Percentiles rank a stretch among this genome's conserved stretches.
These are phyloP conservation scores for Adansonia grandidieri DNA, from an alignment of 441 rosid species.

Conservation along the genomic window DNA sequence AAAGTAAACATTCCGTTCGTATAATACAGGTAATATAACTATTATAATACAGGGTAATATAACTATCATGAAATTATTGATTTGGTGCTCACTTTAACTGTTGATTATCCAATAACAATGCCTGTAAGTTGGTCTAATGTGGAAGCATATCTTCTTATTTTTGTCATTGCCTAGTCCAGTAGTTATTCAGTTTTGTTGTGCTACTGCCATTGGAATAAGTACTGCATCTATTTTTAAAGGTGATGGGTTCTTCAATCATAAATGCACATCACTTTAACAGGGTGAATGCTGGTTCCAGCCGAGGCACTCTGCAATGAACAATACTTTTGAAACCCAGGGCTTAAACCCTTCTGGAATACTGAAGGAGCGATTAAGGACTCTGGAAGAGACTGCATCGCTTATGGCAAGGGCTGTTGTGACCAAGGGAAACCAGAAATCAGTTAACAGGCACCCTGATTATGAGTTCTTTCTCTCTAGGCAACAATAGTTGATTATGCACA, in stretches of 20 bases:
- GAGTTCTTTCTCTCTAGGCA: conserved; percentile 57
- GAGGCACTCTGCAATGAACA: conserved; percentile 34
- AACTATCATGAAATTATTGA: not conserved
- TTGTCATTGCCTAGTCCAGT: not conserved
- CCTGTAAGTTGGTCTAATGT: not conserved
- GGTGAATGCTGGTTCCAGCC: conserved; percentile 61
- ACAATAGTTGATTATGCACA: conserved; percentile 18
- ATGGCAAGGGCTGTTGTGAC: conserved; percentile 56
- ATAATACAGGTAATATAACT: not conserved
- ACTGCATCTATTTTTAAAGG: not conserved
- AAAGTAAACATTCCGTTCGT: not conserved
- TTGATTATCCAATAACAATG: not conserved
- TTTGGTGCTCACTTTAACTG: not conserved
- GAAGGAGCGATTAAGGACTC: conserved; percentile 51
- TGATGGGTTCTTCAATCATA: not conserved
- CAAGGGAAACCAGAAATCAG: conserved; percentile 39
- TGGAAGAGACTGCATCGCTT: conserved; percentile 51
- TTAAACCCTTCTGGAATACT: conserved; percentile 41
- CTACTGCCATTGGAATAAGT: not conserved
- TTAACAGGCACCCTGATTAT: conserved; percentile 56
- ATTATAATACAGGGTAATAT: not conserved
- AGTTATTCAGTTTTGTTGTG: conserved; percentile 7
- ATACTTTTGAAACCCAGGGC: conserved; percentile 29
- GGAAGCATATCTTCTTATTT: not conserved
- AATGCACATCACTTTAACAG: conserved; percentile 34